Base-by-base conservation (phyloP, 129 eudicot genomes). In the Tagetes erecta region DNA sequence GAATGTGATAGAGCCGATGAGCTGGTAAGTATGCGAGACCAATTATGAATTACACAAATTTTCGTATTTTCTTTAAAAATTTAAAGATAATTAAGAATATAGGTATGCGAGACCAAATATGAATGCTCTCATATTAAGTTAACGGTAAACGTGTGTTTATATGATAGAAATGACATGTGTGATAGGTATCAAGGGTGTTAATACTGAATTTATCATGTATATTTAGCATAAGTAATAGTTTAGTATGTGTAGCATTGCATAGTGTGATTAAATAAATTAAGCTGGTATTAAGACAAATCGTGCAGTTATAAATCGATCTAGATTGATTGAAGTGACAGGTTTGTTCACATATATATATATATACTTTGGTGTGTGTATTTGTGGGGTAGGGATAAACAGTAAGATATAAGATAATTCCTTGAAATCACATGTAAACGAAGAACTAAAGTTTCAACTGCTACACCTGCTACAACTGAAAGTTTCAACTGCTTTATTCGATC, bases 391-490 rank as follows among this genome's bases (percentile, higher is more conserved):
- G 56, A 41, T 62, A 65, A 71, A 49, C 37, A 56, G 62, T 59
- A 37, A 27, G 27, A 77, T 35, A 62, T 78, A 71, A 63, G 77
- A 63, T 34, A 31, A 71, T 63, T 39, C 42, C 38, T 46, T 51
- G 49, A 64, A 71, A 64, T 71, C 73, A 77, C 77, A 63, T 71
- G 77, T 62, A 64, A 5, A 52, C 63, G 76, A 70, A 63, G 56
- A 73, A 73, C 58, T 62, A 52, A 70, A 79, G 64, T 51, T 35
- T 68, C 33, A 72, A 79, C 73, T 79, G 73, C 60, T 71, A 52
- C 82, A 79, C 82, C 82, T 71, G 82, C 82, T 71, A 44, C 78
- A 71, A 79, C 82, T 64, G 73, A 72, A 79, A 72, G 82, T 79
- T 79, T 71, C 82, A 72, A 71, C 73, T 79, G 47, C 78, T 71